Evolutionary conservation across 805 yeast genomes (phyloP).

Genomic region (Debaryomyces tyrocola): DNA sequence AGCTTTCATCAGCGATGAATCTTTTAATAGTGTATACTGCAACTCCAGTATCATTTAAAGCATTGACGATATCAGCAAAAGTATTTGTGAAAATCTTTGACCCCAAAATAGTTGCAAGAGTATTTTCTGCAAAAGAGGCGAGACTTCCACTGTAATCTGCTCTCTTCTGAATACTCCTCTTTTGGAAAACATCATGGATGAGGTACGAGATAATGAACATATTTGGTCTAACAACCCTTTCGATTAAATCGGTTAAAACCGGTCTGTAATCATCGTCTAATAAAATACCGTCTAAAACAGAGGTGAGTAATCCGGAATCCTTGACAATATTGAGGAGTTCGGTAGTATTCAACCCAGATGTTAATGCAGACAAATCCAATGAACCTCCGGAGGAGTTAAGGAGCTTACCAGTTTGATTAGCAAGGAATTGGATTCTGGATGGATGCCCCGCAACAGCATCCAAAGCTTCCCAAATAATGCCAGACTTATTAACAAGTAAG

Average conservation of each 20-base stretch:
- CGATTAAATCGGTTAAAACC: conserved; percentile 27
- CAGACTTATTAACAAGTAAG: conserved; percentile 28
- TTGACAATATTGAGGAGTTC: conserved; percentile 22
- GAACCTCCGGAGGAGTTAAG: conserved; percentile 8
- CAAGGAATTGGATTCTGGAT: conserved; percentile 23
- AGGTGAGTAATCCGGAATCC: conserved; percentile 35
- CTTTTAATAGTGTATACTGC: conserved; percentile 37
- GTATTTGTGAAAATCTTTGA: conserved; percentile 25
- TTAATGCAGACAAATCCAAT: conserved; percentile 9
- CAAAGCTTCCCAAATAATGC: conserved; percentile 33
- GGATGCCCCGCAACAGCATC: conserved; percentile 36
- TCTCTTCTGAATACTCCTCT: conserved; percentile 15
- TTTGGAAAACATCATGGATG: conserved; percentile 21
- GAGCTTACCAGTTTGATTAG: conserved; percentile 29
- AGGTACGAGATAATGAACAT: conserved; percentile 22
- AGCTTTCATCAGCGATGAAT: conserved; percentile 32
- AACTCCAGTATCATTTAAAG: conserved; percentile 43
- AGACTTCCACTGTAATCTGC: conserved; percentile 21
- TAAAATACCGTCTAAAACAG: conserved; percentile 36
- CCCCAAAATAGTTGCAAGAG: conserved; percentile 25
- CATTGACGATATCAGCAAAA: conserved; percentile 27
- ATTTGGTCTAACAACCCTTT: conserved; percentile 32
- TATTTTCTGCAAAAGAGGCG: conserved; percentile 26
- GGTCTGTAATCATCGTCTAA: conserved; percentile 35
- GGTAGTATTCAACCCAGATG: conserved; percentile 16